Percentiles rank a stretch among this genome's conserved stretches.
phyloP scores from a whole-genome alignment of 139 green algal genomes.

The Coelastrella sp. region DNA sequence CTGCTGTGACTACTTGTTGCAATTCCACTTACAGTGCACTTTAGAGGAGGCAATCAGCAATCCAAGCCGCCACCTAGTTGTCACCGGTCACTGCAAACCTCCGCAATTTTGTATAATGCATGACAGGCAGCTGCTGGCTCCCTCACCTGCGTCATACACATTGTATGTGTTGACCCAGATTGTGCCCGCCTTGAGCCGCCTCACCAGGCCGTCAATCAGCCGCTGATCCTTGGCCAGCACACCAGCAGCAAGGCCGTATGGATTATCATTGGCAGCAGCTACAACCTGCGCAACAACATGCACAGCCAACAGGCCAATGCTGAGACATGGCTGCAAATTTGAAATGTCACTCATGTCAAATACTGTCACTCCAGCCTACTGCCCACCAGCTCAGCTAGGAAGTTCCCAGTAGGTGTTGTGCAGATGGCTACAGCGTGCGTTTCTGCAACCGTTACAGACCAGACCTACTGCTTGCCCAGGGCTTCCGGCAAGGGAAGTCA shows the following conservation, averaged over 20 bases:
- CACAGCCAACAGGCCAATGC: not conserved
- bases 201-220: conserved; percentile 55
- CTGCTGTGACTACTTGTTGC: too few relatives aligned
- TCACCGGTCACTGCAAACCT: too few relatives aligned
- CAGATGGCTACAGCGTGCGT: too few relatives aligned
- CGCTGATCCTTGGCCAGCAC: conserved; percentile 38
- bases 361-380: not conserved
- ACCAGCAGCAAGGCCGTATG: conserved; percentile 46
- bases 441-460: too few relatives aligned
- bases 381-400: not conserved
- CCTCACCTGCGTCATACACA: conserved; percentile 36
- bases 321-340: not conserved
- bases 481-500: too few relatives aligned
- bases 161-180: conserved; percentile 61
- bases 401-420: too few relatives aligned
- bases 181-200: conserved; percentile 61
- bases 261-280: conserved; percentile 44
- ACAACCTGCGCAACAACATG: conserved; percentile 18
- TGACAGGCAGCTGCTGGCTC: not conserved
- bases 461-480: too few relatives aligned
- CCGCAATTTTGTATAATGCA: too few relatives aligned
- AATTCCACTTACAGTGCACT: too few relatives aligned
- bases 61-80: too few relatives aligned
- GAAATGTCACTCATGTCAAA: not conserved
- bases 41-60: too few relatives aligned